phyloP scores from a whole-genome alignment of 768 basidiomycete species.

The Rhizopogon sp. region DNA sequence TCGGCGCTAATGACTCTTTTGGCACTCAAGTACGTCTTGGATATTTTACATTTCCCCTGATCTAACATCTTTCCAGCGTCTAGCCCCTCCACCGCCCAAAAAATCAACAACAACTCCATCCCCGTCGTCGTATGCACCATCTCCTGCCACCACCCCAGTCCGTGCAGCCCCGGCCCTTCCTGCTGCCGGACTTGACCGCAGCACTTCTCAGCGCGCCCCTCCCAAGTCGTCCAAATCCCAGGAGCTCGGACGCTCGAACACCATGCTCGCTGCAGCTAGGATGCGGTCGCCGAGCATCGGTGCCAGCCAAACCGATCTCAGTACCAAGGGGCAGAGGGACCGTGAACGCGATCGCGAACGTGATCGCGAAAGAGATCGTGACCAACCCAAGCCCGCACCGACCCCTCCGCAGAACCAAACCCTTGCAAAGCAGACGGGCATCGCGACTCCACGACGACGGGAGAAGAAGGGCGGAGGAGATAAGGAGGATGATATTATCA shows the following conservation, averaged over 20 bases:
- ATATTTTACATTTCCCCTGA: not conserved
- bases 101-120: slow-evolving; percentile 26
- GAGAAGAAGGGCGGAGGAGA: slow-evolving; percentile 64
- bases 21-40: slow-evolving; percentile 48
- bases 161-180: slow-evolving; percentile 78
- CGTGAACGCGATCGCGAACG: slow-evolving; percentile 14
- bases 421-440: slow-evolving; percentile 63
- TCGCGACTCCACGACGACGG: slow-evolving; percentile 76
- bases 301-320: slow-evolving; percentile 44
- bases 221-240: slow-evolving; percentile 41
- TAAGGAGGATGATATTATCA: slow-evolving; percentile 85
- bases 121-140: slow-evolving; percentile 26
- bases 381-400: slow-evolving; percentile 56
- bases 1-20: slow-evolving; percentile 42
- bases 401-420: slow-evolving; percentile 26
- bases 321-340: slow-evolving; percentile 36
- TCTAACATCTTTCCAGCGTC: slow-evolving; percentile 24
- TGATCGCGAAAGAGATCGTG: slow-evolving; percentile 27
- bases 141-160: slow-evolving; percentile 48
- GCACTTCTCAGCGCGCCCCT: slow-evolving; percentile 79
- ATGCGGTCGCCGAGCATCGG: slow-evolving; percentile 41
- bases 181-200: slow-evolving; percentile 70
- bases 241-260: slow-evolving; percentile 58
- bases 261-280: slow-evolving; percentile 41
- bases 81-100: slow-evolving; percentile 38